Percentiles rank a stretch among this genome's conserved stretches.
phyloP scores from a whole-genome alignment of 2,329 filamentous ascomycete species.

The Sporothrix phasma region DNA sequence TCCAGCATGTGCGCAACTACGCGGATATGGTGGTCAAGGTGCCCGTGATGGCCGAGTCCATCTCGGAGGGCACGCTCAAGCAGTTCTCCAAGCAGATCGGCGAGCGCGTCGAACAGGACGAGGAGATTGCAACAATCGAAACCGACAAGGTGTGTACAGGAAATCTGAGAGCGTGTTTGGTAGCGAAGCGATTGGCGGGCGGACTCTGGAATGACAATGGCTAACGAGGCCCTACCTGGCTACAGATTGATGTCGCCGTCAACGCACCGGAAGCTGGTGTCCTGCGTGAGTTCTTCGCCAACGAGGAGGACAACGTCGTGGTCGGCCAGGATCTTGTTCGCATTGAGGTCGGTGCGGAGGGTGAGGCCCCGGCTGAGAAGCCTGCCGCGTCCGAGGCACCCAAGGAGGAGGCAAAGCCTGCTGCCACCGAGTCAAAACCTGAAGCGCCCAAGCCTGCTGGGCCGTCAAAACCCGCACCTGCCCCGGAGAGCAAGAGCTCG shows the following conservation, averaged over 20 bases:
- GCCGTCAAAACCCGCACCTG: slow-evolving; percentile 18
- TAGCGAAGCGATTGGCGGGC: background rate
- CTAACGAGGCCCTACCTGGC: background rate
- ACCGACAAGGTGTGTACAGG: slow-evolving; percentile 72
- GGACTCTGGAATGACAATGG: background rate
- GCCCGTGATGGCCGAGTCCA: slow-evolving; percentile 96
- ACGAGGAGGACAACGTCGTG: slow-evolving; percentile 88
- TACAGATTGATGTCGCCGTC: slow-evolving; percentile 87
- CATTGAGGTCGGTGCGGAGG: slow-evolving; percentile 62
- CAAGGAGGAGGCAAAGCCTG: slow-evolving; percentile 17
- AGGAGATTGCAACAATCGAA: slow-evolving; percentile 97
- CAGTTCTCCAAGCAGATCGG: slow-evolving; percentile 89
- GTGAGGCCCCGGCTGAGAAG: slow-evolving; percentile 34
- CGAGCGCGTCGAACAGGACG: slow-evolving; percentile 88
- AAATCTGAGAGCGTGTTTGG: too few species aligned
- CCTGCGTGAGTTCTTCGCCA: slow-evolving; percentile 84
- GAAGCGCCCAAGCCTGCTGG: slow-evolving; percentile 30
- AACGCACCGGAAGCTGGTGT: slow-evolving; percentile 86
- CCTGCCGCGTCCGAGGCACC: slow-evolving; percentile 23
- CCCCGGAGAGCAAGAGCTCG: slow-evolving; percentile 26
- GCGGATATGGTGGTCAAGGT: slow-evolving; percentile 87
- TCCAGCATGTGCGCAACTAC: slow-evolving; percentile 50
- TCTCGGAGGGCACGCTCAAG: slow-evolving; percentile 93
- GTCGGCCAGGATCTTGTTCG: slow-evolving; percentile 88
- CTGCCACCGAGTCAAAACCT: slow-evolving; percentile 21